phyloP scores from a whole-genome alignment of 768 basidiomycete genomes.

The Tulasnella sp. region DNA sequence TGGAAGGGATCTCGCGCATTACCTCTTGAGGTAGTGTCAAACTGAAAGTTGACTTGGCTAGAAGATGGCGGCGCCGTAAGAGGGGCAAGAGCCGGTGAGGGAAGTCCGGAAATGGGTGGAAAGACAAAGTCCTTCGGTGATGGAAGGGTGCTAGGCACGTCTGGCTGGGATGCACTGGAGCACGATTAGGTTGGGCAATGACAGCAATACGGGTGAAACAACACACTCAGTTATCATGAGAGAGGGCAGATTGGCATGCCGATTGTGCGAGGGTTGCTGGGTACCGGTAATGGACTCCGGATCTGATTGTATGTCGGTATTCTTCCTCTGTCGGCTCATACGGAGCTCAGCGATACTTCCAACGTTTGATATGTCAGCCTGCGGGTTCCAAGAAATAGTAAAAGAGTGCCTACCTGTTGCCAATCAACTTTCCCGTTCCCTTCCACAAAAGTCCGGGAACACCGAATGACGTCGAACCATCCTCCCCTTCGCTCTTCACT shows the following conservation, averaged over 20 bases:
- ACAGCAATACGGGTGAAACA: background rate
- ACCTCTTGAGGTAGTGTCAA: background rate
- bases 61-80: slow-evolving; percentile 3
- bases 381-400: background rate
- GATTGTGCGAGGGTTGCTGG: background rate
- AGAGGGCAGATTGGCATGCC: background rate
- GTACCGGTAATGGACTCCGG: slow-evolving; percentile 11
- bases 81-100: background rate
- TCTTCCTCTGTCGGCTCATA: slow-evolving; percentile 3
- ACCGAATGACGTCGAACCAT: slow-evolving; percentile 26
- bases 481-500: slow-evolving; percentile 38
- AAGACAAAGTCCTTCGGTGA: too few relatives aligned
- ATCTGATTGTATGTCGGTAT: slow-evolving; percentile 13
- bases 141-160: background rate
- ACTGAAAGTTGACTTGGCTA: background rate
- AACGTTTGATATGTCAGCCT: background rate
- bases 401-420: slow-evolving; percentile 1
- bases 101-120: background rate
- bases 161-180: background rate
- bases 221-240: slow-evolving; percentile 6
- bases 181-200: background rate
- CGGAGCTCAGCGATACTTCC: slow-evolving; percentile 6
- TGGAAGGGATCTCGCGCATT: background rate
- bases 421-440: slow-evolving; percentile 23
- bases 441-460: slow-evolving; percentile 28